A percentile compares a stretch with the other conserved stretches of the same genome.
phyloP scores from a whole-genome alignment of 2,329 filamentous ascomycete genomes.

The Lecanicillium sp. region DNA sequence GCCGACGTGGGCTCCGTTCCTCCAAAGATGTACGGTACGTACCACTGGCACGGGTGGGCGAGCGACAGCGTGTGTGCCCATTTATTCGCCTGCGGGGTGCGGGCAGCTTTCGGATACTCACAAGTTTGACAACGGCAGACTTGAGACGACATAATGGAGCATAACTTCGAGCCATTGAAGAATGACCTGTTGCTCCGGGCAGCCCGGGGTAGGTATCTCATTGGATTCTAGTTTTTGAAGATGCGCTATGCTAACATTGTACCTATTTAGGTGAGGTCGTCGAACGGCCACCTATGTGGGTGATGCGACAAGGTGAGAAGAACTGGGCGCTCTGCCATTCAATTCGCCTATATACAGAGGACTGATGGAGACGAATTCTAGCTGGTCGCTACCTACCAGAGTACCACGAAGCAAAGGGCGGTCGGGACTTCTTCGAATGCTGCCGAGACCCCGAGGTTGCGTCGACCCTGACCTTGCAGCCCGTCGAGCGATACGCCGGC shows the following conservation, averaged over 20 bases:
- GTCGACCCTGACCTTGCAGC: slow-evolving; percentile 88
- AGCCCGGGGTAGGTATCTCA: slow-evolving; percentile 59
- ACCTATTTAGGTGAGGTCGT: slow-evolving; percentile 65
- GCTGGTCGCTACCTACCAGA: slow-evolving; percentile 95
- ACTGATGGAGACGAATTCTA: slow-evolving; percentile 26
- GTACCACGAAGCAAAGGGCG: slow-evolving; percentile 91
- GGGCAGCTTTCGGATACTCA: slow-evolving; percentile 1
- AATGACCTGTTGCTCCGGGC: slow-evolving; percentile 90
- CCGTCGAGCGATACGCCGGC: slow-evolving; percentile 82
- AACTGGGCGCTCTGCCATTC: slow-evolving; percentile 2
- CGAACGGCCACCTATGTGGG: slow-evolving; percentile 92
- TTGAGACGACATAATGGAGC: slow-evolving; percentile 43
- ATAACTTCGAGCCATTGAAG: slow-evolving; percentile 73
- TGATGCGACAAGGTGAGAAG: slow-evolving; percentile 88
- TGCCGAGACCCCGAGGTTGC: slow-evolving; percentile 89
- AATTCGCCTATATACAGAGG: neutral
- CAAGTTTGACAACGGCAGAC: neutral
- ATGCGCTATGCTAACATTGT: slow-evolving; percentile 9
- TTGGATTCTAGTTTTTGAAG: slow-evolving; percentile 15
- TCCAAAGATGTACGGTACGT: slow-evolving; percentile 4
- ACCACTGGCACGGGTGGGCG: neutral
- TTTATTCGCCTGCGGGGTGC: neutral
- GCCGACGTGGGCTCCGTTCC: slow-evolving; percentile 6
- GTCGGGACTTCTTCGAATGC: slow-evolving; percentile 93
- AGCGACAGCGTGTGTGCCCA: neutral